phyloP scores from a whole-genome alignment of 805 yeast species.

The Saturnispora bothae region DNA sequence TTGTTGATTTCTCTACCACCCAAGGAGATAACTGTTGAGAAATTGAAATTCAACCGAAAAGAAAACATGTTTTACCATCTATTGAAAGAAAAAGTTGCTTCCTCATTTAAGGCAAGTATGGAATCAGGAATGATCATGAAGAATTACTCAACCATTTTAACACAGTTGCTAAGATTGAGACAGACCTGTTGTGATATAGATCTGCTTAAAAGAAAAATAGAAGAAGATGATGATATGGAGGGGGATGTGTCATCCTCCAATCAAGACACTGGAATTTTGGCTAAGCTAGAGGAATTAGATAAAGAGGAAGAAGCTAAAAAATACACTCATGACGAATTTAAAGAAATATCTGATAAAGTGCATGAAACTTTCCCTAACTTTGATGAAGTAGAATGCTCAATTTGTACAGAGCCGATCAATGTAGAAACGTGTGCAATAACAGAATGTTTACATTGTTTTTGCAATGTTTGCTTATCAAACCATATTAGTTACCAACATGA shows the following conservation, averaged over 20 bases:
- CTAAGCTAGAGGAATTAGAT: slow-evolving; percentile 19
- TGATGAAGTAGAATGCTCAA: slow-evolving; percentile 62
- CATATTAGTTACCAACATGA: slow-evolving; percentile 56
- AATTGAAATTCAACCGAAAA: slow-evolving; percentile 50
- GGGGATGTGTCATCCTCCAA: too few relatives aligned
- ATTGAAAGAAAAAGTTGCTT: slow-evolving; percentile 57
- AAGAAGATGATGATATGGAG: slow-evolving; percentile 33
- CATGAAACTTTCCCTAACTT: slow-evolving; percentile 26
- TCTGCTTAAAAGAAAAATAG: slow-evolving; percentile 36
- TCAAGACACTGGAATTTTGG: too few relatives aligned
- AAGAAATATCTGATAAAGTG: slow-evolving; percentile 22
- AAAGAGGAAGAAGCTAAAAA: slow-evolving; percentile 18
- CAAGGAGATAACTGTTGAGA: slow-evolving; percentile 62
- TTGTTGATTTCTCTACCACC: slow-evolving; percentile 68
- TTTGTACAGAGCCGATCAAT: slow-evolving; percentile 62
- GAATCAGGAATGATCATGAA: slow-evolving; percentile 58
- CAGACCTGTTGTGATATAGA: slow-evolving; percentile 83
- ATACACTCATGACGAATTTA: slow-evolving; percentile 19
- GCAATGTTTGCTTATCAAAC: slow-evolving; percentile 60
- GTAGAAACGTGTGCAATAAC: slow-evolving; percentile 42
- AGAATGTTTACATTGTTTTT: slow-evolving; percentile 74
- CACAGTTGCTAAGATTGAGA: slow-evolving; percentile 72
- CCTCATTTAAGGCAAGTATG: slow-evolving; percentile 48
- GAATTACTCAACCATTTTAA: slow-evolving; percentile 67
- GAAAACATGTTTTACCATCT: slow-evolving; percentile 61